Evolutionary conservation across 2,329 filamentous ascomycete species (phyloP).

Genomic region (Macrophomina tecta): DNA sequence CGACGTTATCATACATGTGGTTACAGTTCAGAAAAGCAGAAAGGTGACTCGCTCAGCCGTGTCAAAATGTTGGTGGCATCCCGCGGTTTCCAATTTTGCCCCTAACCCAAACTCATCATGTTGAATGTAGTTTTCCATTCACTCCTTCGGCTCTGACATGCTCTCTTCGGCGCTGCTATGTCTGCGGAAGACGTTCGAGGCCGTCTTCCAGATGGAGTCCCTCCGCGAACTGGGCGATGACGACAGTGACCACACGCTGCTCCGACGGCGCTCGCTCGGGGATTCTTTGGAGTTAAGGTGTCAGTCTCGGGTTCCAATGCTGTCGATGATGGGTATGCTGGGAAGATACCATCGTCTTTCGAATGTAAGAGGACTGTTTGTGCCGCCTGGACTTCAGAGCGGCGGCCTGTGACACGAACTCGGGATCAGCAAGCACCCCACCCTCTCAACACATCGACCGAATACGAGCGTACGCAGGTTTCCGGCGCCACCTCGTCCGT

Average conservation of each 20-base stretch:
- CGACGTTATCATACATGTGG: no score
- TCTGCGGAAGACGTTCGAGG: slow-evolving; percentile 29
- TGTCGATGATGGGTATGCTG: not conserved
- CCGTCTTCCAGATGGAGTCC: slow-evolving; percentile 30
- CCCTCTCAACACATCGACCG: not conserved
- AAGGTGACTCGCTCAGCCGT: no score
- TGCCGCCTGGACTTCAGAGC: not conserved
- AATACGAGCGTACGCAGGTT: slow-evolving; percentile 32
- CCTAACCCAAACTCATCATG: no score
- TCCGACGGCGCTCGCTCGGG: slow-evolving; percentile 25
- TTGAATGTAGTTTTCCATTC: not conserved
- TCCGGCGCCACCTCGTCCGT: slow-evolving; percentile 35
- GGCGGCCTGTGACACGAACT: not conserved
- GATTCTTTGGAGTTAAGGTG: not conserved
- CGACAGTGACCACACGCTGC: slow-evolving; percentile 31
- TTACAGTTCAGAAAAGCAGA: no score
- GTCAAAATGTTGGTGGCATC: no score
- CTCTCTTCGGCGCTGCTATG: slow-evolving; percentile 28
- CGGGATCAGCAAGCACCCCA: not conserved
- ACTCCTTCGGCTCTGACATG: slow-evolving; percentile 24
- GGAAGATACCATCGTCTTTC: slow-evolving; percentile 26
- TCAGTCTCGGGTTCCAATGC: not conserved
- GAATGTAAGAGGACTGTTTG: slow-evolving; percentile 24
- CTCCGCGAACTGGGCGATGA: slow-evolving; percentile 28
- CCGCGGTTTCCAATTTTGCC: no score